phyloP scores from a whole-genome alignment of 257 asterid species.

The Paraleonurus japonicus region DNA sequence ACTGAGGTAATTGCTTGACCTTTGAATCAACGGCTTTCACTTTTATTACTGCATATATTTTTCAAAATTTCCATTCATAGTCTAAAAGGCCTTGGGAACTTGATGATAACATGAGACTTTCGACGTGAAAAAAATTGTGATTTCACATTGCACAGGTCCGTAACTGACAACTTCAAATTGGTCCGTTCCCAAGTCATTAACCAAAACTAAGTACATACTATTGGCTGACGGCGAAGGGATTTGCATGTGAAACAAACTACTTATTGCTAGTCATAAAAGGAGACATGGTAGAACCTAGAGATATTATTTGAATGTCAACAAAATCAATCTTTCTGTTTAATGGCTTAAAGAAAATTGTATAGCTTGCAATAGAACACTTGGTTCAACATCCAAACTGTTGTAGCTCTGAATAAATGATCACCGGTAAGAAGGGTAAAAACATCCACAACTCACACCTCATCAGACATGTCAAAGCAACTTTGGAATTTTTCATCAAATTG shows the following conservation, averaged over 20 bases:
- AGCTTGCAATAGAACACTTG: conserved; percentile 4
- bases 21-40: conserved; percentile 5
- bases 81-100: conserved; percentile 1
- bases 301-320: background rate
- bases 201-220: background rate
- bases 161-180: background rate
- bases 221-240: conserved; percentile 3
- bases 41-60: conserved; percentile 6
- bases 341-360: conserved; percentile 7
- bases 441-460: conserved; percentile 51
- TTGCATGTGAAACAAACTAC: conserved; percentile 9
- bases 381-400: conserved; percentile 19
- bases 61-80: background rate
- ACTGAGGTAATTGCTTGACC: conserved; percentile 10
- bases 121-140: background rate
- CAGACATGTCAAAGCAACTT: conserved; percentile 59
- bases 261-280: background rate
- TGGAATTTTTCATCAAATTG: conserved; percentile 72
- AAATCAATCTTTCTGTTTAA: conserved; percentile 11
- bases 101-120: background rate
- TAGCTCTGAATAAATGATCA: conserved; percentile 7
- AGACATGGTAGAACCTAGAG: conserved; percentile 16
- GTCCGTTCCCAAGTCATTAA: conserved; percentile 4
- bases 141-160: conserved; percentile 1
- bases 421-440: conserved; percentile 11